Base-by-base conservation (phyloP, 441 rosid genomes). In the Pelargonium australe region DNA sequence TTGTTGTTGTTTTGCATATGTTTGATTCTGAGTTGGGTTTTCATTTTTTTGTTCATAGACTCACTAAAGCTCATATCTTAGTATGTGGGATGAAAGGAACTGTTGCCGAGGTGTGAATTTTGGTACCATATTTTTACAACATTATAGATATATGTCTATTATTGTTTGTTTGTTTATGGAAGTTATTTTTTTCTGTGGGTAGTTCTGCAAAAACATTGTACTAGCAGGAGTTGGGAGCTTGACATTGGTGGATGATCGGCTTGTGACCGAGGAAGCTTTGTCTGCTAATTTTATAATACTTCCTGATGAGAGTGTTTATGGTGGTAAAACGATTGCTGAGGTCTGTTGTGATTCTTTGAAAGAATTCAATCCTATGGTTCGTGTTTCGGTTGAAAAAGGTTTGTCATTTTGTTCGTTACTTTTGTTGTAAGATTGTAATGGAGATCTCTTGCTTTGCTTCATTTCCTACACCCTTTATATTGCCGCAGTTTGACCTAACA, bases 201-300 rank as follows among this genome's bases (percentile, higher is more conserved):
- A 91, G 97, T 90, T 93, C 80, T 93, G 96, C 85, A 93, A 93
- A 88, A 90, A 90, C 79, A 83, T 93, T 77, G 98, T 90, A 8
- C 76, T 89, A 76, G 91, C 97, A 11, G 98, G 97, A 71, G 92
- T 93, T 64, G 97, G 98, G 43, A 87, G 90, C 77, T 71, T 87
- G 77, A 90, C 96, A 9, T 76, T 90, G 67, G 79, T 90, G 80
- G 98, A 92, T 79, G 92, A 87, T 70, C 77, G 89, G 5, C 62
- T 74, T 53, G 89, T 87, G 45, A 83, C 80, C 10, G 91, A 90
- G 73, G 86, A 83, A 49, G 76, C 85, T 34, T 71, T 84, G 67
- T 79, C 85, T 45, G 89, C 91, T 25, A 87, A 81, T 81, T 88
- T 90, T 10, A 63, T 75, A 40, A 70, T 75, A 16, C 78, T 74